Conservation (phyloP, 2,329 filamentous ascomycete species). For the Colletotrichum sp. region DNA sequence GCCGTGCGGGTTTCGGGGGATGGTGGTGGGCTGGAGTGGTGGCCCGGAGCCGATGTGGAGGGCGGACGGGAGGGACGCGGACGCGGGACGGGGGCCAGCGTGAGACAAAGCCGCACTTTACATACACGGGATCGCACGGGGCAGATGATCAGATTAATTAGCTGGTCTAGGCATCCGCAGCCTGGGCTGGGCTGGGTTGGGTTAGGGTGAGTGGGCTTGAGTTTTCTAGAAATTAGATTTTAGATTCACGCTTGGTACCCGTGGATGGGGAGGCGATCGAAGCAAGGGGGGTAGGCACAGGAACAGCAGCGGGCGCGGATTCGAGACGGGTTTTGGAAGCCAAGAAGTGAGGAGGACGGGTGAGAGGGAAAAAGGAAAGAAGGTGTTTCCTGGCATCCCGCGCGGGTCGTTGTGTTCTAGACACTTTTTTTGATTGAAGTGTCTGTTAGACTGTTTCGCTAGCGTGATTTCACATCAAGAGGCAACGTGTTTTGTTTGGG, state of each 20-base stretch:
- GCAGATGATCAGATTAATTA: background rate
- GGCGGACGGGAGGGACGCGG: background rate
- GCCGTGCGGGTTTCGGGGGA: background rate
- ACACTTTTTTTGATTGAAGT: background rate
- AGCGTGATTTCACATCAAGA: background rate
- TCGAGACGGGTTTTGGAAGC: background rate
- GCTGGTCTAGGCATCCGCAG: too few species aligned
- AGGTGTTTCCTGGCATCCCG: background rate
- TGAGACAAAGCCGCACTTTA: background rate
- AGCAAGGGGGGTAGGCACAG: background rate
- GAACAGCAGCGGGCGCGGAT: background rate
- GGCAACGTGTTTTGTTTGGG: background rate
- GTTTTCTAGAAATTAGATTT: background rate
- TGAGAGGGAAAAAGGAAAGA: background rate
- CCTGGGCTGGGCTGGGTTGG: background rate
- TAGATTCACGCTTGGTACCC: background rate
- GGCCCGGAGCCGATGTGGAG: constrained; percentile 2
- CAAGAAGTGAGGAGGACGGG: background rate
- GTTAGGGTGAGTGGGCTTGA: background rate
- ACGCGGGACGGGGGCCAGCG: background rate
- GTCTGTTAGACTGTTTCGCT: background rate
- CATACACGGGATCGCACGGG: background rate
- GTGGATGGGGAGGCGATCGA: background rate
- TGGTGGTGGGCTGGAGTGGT: background rate
- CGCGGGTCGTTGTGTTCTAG: background rate